Conservation (phyloP, 331 rosid genomes). For the Pyracantha coccinea region DNA sequence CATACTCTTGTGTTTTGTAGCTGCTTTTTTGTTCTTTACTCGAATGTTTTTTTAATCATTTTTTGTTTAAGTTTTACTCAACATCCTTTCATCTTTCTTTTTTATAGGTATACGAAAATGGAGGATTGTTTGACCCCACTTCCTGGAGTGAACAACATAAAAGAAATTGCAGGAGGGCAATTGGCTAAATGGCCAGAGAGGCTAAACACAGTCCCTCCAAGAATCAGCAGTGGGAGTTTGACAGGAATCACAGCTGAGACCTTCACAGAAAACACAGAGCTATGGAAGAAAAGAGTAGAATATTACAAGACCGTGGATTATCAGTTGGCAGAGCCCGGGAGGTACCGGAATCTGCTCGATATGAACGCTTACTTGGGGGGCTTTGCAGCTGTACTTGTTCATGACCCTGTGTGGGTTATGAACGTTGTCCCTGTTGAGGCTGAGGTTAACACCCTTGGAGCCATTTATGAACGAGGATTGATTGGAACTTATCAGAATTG, state of each 20-base stretch:
- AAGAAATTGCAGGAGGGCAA: conserved; percentile 64
- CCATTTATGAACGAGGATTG: conserved; percentile 72
- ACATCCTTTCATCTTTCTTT: neutral
- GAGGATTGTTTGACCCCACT: conserved; percentile 81
- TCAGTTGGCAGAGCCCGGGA: conserved; percentile 63
- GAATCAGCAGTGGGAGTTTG: conserved; percentile 62
- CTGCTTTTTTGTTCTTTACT: conserved; percentile 19
- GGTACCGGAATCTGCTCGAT: conserved; percentile 82
- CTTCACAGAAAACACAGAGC: conserved; percentile 38
- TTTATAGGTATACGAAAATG: conserved; percentile 67
- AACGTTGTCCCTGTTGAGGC: conserved; percentile 78
- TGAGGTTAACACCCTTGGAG: conserved; percentile 71
- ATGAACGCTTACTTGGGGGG: conserved; percentile 89
- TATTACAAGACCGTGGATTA: conserved; percentile 51
- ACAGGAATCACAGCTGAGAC: conserved; percentile 49
- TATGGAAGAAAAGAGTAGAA: conserved; percentile 77
- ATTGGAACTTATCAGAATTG: conserved; percentile 98
- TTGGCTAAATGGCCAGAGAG: conserved; percentile 81
- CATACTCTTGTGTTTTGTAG: neutral
- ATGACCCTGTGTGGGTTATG: conserved; percentile 92
- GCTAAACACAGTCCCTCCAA: conserved; percentile 64
- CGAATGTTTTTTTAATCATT: conserved; percentile 12
- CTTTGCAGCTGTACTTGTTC: conserved; percentile 74
- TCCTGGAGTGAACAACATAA: conserved; percentile 54
- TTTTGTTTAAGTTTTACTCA: neutral